Evolutionary conservation across 805 yeast species (phyloP).

Genomic region (Ogataea degrootiae): DNA sequence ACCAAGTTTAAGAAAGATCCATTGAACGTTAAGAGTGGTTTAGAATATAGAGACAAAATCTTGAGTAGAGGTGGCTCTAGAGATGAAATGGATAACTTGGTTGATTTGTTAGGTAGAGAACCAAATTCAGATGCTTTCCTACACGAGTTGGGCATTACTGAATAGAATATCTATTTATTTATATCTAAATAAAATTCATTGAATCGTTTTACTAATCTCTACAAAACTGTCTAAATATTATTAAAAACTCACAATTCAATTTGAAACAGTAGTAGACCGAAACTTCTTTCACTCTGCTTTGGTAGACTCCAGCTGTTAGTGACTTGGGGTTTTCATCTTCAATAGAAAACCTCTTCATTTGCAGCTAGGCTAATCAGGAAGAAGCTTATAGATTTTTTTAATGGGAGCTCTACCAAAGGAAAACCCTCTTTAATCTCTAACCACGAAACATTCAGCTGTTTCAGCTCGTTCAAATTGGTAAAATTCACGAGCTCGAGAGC

Average conservation of each 20-base stretch:
- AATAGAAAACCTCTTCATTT: no score
- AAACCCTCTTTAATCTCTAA: not conserved
- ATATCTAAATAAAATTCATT: not conserved
- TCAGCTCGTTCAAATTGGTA: not conserved
- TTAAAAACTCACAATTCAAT: not conserved
- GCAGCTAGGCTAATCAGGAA: no score
- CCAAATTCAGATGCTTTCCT: constrained; percentile 73
- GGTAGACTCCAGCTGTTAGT: no score
- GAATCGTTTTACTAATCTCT: not conserved
- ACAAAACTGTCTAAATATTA: not conserved
- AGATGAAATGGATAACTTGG: constrained; percentile 62
- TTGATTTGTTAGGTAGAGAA: constrained; percentile 67
- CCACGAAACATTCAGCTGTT: not conserved
- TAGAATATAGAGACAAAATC: constrained; percentile 63
- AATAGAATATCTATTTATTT: not conserved
- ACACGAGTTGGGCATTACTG: constrained; percentile 50
- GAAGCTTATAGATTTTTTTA: no score
- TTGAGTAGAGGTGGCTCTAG: constrained; percentile 68
- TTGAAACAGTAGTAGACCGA: not conserved
- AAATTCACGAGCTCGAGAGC: no score
- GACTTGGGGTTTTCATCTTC: no score
- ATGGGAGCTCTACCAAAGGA: no score
- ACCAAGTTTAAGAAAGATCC: constrained; percentile 66
- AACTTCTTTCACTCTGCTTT: no score
- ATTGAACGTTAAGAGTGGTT: constrained; percentile 55